Base-by-base conservation (phyloP, 345 rosid species). In the Litchi chinensis region DNA sequence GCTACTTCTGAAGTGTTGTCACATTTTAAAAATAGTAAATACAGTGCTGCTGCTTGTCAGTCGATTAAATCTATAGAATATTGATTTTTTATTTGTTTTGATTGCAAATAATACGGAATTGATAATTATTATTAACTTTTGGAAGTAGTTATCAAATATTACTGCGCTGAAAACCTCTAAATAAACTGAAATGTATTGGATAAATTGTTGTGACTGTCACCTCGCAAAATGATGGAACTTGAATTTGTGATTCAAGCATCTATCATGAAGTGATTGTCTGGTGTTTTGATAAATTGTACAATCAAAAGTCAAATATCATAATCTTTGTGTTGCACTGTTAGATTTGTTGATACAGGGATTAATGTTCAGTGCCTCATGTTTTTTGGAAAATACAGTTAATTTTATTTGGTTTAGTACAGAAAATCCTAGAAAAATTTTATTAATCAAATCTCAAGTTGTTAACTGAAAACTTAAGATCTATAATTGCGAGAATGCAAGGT, bases 101-200 rank as follows among this genome's bases (percentile, higher is more conserved):
- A 44, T 62, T 62, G 44, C 52, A 41, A 5, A 54, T 72, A 56
- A 16, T 39, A 21, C 40, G 28, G 18, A 73, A 13, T 73, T 5
- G n/a, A 73, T 73, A 7, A 39, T 59, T 6, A 56, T 72, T 21
- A 64, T 75, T n/a, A 44, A 40, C 59, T 75, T 60, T 46, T 18
- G 18, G 60, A 64, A 64, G 24, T 28, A 60, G 26, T 24, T 75
- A 7, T 15, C 19, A 26, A 72, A 4, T 40, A 9, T n/a, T 0
- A 60, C 65, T 67, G 2, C 46, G 60, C 43, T 43, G 62, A 62
- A 48, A 46, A 9, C n/a, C n/a, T 41, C 16, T 63, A 26, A 65
- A 75, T 24, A 26, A 32, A 28, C 40, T 76, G 67, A 73, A 73
- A n/a, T 66, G 64, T 50, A 65, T 50, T 65, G 44, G 16, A 26